A percentile compares a stretch with the other conserved stretches of the same genome.
These are phyloP conservation scores for Podospora bellae-mahoneyi DNA, from an alignment of 495 filamentous ascomycete genomes.

Conservation along the genomic window DNA sequence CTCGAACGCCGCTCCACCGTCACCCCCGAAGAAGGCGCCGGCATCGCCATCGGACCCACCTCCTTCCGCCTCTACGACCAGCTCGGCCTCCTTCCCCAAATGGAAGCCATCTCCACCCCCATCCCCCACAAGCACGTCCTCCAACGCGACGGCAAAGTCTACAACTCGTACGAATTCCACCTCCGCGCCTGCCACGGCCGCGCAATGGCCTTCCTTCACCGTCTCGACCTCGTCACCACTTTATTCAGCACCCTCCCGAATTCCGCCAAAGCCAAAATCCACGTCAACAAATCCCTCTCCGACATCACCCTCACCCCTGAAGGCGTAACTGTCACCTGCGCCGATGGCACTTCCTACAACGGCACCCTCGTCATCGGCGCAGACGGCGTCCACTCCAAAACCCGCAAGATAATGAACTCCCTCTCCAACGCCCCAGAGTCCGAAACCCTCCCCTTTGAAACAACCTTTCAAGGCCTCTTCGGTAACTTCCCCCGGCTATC, in stretches of 20 bases:
- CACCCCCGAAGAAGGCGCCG: conserved; percentile 41
- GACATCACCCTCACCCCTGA: conserved; percentile 25
- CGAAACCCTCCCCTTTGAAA: conserved; percentile 23
- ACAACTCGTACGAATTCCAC: conserved; percentile 1
- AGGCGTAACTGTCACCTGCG: conserved; percentile 34
- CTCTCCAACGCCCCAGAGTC: background rate
- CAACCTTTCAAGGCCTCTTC: conserved; percentile 32
- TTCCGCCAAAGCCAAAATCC: conserved; percentile 30
- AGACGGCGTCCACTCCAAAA: conserved; percentile 50
- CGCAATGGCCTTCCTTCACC: conserved; percentile 25
- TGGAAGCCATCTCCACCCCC: conserved; percentile 29
- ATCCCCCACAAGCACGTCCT: conserved; percentile 18
- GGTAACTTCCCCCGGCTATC: conserved; percentile 26
- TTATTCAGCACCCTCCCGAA: conserved; percentile 38
- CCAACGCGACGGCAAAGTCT: background rate
- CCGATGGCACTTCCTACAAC: conserved; percentile 39
- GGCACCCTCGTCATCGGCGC: conserved; percentile 53
- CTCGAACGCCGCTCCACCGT: conserved; percentile 42
- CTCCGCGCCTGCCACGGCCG: conserved; percentile 1
- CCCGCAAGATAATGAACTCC: conserved; percentile 33
- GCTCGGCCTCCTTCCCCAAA: conserved; percentile 39
- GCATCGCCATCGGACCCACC: conserved; percentile 36
- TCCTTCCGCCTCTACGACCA: conserved; percentile 48
- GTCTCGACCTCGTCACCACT: conserved; percentile 34
- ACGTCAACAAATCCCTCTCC: conserved; percentile 34